Percentiles rank a stretch among this genome's conserved stretches.
These are phyloP conservation scores for Colletotrichum musicola DNA, from an alignment of 2,329 filamentous ascomycete species.

Conservation along the genomic window DNA sequence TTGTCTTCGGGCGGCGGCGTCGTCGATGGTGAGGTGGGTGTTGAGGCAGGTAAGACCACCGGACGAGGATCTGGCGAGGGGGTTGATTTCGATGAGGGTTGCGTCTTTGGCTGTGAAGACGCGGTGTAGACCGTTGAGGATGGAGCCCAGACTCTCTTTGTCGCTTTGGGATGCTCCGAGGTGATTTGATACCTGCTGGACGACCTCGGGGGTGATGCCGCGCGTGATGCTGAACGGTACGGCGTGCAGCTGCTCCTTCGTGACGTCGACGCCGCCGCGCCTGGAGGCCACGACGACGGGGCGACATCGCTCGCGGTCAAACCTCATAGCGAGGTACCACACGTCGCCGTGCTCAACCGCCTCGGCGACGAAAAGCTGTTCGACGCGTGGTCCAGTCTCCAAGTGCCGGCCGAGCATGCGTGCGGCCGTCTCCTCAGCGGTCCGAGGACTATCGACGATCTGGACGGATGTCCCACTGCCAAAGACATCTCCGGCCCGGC, in stretches of 20 bases:
- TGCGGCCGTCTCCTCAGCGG: constrained; percentile 40
- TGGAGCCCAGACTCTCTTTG: constrained; percentile 20
- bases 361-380: constrained; percentile 54
- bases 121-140: constrained; percentile 40
- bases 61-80: constrained; percentile 48
- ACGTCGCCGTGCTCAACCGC: constrained; percentile 45
- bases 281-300: constrained; percentile 54
- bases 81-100: constrained; percentile 57
- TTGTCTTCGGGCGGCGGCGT: constrained; percentile 59
- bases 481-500: neutral
- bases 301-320: constrained; percentile 56
- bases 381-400: constrained; percentile 37
- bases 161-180: constrained; percentile 19
- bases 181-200: constrained; percentile 33
- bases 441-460: constrained; percentile 29
- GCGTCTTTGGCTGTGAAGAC: constrained; percentile 63
- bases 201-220: constrained; percentile 45
- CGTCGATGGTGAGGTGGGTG: constrained; percentile 61
- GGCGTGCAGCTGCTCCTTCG: constrained; percentile 24
- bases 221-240: constrained; percentile 45
- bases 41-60: constrained; percentile 49
- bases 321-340: constrained; percentile 57
- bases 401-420: constrained; percentile 39
- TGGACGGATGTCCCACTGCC: constrained; percentile 19
- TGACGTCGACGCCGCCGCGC: constrained; percentile 38